Conservation (phyloP, 2,329 filamentous ascomycete species). For the Alternaria atra region DNA sequence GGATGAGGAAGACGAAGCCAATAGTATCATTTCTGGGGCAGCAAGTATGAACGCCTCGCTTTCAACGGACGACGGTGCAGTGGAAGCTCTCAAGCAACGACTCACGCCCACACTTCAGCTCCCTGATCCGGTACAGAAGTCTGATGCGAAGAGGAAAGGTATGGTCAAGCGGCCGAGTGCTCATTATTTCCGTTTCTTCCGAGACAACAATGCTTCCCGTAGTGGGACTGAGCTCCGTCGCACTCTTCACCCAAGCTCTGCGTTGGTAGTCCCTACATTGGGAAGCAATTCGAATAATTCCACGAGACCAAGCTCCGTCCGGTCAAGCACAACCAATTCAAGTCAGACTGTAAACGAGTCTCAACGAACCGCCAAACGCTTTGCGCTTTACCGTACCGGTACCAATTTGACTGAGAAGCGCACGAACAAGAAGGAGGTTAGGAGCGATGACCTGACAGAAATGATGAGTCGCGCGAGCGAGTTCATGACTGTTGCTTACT, state of each 20-base stretch:
- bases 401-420: conserved; percentile 56
- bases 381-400: conserved; percentile 51
- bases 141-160: conserved; percentile 37
- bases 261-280: conserved; percentile 19
- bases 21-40: conserved; percentile 30
- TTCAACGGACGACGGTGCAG: conserved; percentile 59
- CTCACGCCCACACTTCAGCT: conserved; percentile 79
- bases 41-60: conserved; percentile 31
- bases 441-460: conserved; percentile 89
- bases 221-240: conserved; percentile 43
- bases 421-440: conserved; percentile 64
- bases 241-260: conserved; percentile 42
- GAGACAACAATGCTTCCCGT: conserved; percentile 40
- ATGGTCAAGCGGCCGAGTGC: conserved; percentile 37
- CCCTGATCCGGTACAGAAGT: conserved; percentile 54
- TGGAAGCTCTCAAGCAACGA: conserved; percentile 81
- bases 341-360: conserved; percentile 39
- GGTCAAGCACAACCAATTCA: conserved; percentile 37
- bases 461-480: conserved; percentile 96
- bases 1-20: conserved; percentile 60
- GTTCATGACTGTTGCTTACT: conserved; percentile 96
- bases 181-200: conserved; percentile 50
- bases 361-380: conserved; percentile 49
- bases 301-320: conserved; percentile 42
- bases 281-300: conserved; percentile 18